Conservation (phyloP, 2,329 filamentous ascomycete species). For the Beauveria varroae region DNA sequence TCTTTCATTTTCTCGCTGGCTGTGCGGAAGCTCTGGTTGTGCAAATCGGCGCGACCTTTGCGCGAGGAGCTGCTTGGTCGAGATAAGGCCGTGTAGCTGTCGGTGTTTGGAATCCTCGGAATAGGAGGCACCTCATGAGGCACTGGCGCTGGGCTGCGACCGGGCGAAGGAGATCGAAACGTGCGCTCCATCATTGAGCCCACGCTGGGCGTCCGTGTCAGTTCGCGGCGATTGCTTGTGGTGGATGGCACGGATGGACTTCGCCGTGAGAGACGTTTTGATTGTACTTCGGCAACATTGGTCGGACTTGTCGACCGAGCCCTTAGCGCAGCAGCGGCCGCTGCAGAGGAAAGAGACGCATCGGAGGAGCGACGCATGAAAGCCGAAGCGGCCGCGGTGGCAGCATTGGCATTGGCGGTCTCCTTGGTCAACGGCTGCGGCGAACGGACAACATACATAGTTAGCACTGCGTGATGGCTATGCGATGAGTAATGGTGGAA, state of each 20-base stretch:
- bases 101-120: conserved; percentile 58
- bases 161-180: conserved; percentile 68
- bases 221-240: conserved; percentile 39
- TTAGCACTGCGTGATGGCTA: conserved; percentile 15
- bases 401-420: conserved; percentile 63
- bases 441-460: conserved; percentile 16
- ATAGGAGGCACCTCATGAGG: conserved; percentile 59
- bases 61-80: conserved; percentile 14
- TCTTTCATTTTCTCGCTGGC: conserved; percentile 44
- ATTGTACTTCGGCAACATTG: conserved; percentile 74
- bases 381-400: conserved; percentile 73
- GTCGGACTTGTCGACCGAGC: conserved; percentile 72
- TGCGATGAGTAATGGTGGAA: background rate
- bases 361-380: conserved; percentile 60
- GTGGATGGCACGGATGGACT: conserved; percentile 65
- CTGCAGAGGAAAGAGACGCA: conserved; percentile 68
- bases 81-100: conserved; percentile 19
- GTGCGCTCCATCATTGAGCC: conserved; percentile 84
- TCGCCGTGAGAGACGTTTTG: conserved; percentile 73
- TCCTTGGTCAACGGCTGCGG: conserved; percentile 54
- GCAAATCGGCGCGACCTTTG: conserved; percentile 33
- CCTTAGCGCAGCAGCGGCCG: conserved; percentile 77
- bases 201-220: conserved; percentile 61
- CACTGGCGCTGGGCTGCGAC: conserved; percentile 34
- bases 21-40: conserved; percentile 42